These are phyloP conservation scores for Saccharomycopsis amapae DNA, from an alignment of 805 yeast genomes.

Conservation along the genomic window DNA sequence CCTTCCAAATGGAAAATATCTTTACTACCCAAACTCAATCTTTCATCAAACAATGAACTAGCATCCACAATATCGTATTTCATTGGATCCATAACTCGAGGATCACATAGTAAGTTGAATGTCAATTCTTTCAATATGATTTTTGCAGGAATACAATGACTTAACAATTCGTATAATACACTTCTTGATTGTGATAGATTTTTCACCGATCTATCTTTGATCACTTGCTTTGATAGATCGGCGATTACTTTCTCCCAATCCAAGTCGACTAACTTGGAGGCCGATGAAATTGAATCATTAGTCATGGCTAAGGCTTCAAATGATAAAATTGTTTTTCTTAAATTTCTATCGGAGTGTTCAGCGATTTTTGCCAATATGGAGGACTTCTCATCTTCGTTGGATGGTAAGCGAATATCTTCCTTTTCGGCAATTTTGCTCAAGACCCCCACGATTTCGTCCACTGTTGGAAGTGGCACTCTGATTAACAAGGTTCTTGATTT, in stretches of 20 bases:
- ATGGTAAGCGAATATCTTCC: constrained; percentile 43
- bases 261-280: constrained; percentile 54
- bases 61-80: constrained; percentile 46
- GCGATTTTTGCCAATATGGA: constrained; percentile 49
- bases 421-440: constrained; percentile 47
- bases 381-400: constrained; percentile 31
- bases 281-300: constrained; percentile 41
- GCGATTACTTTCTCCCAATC: constrained; percentile 88
- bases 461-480: constrained; percentile 78
- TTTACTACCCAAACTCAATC: constrained; percentile 78
- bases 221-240: constrained; percentile 53
- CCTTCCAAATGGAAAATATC: constrained; percentile 95
- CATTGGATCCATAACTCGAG: constrained; percentile 26
- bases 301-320: constrained; percentile 78
- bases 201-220: constrained; percentile 57
- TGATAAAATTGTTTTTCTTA: constrained; percentile 70
- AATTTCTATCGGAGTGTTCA: constrained; percentile 52
- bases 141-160: constrained; percentile 91
- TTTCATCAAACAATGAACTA: constrained; percentile 72
- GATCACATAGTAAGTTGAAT: constrained; percentile 36
- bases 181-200: constrained; percentile 50
- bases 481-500: constrained; percentile 85
- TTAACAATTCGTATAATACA: constrained; percentile 69
- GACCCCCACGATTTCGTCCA: constrained; percentile 48
- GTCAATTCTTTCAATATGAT: constrained; percentile 61